These are phyloP conservation scores for Aspergillus japonicus DNA, from an alignment of 2,329 filamentous ascomycete genomes.

Conservation along the genomic window DNA sequence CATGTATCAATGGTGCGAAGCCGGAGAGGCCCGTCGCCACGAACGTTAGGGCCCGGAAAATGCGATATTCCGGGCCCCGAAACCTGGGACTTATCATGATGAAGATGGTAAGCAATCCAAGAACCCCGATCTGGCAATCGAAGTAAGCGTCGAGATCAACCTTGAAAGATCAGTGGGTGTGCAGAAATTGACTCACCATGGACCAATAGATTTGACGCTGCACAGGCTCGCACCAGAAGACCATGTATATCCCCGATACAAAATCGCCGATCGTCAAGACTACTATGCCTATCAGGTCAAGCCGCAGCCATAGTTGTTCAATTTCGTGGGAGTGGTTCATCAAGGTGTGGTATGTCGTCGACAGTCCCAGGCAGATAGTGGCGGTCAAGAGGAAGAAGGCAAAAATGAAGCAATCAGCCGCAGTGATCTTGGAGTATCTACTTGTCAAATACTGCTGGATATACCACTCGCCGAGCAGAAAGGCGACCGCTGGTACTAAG, in stretches of 20 bases:
- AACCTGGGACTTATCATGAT: constrained; percentile 6
- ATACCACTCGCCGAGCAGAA: constrained; percentile 17
- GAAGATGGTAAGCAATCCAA: constrained; percentile 6
- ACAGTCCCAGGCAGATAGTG: background rate
- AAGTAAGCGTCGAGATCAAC: background rate
- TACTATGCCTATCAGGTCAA: constrained; percentile 22
- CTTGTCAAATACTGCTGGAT: constrained; percentile 16
- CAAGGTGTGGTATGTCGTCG: constrained; percentile 25
- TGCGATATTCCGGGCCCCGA: constrained; percentile 8
- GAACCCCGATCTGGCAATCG: constrained; percentile 7
- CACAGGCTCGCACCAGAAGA: constrained; percentile 11
- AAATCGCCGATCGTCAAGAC: constrained; percentile 19
- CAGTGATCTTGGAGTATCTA: constrained; percentile 12
- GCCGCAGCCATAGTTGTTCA: constrained; percentile 23
- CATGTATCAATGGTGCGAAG: constrained; percentile 17
- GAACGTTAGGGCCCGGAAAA: constrained; percentile 7
- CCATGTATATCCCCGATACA: constrained; percentile 13
- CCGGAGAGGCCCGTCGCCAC: constrained; percentile 10
- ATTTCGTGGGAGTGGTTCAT: constrained; percentile 29
- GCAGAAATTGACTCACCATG: constrained; percentile 4
- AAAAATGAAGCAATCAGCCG: constrained; percentile 21
- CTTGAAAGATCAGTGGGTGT: background rate
- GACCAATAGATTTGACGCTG: constrained; percentile 10
- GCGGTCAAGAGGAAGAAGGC: constrained; percentile 18
- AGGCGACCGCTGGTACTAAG: constrained; percentile 23